A percentile compares a stretch with the other conserved stretches of the same genome.
phyloP scores from a whole-genome alignment of 140 eudicot genomes.

The Anethum foeniculum region DNA sequence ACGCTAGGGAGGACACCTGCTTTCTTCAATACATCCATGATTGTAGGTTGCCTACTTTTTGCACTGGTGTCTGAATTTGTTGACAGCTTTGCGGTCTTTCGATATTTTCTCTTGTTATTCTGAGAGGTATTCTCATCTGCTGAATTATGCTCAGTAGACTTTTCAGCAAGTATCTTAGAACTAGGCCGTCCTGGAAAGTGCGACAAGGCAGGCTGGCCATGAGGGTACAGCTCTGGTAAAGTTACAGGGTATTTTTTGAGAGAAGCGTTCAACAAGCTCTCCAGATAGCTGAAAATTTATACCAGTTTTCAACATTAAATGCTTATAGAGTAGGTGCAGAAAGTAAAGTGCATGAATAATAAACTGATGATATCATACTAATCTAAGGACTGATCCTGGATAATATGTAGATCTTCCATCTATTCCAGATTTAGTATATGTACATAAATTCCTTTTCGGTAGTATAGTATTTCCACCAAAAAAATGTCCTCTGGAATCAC shows the following conservation, averaged over 20 bases:
- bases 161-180: constrained; percentile 19
- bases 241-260: constrained; percentile 42
- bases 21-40: constrained; percentile 54
- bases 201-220: constrained; percentile 24
- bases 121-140: constrained; percentile 32
- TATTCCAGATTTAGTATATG: neutral
- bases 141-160: constrained; percentile 31
- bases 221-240: constrained; percentile 48
- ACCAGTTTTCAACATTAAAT: constrained; percentile 13
- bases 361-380: neutral
- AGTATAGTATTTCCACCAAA: neutral
- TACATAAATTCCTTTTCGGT: neutral
- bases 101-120: constrained; percentile 31
- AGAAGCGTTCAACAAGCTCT: constrained; percentile 50
- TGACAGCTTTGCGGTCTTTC: constrained; percentile 31
- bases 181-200: constrained; percentile 29
- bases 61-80: constrained; percentile 37
- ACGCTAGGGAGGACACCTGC: constrained; percentile 41
- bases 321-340: neutral
- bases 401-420: neutral
- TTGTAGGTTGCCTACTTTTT: constrained; percentile 56
- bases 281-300: constrained; percentile 60
- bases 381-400: neutral
- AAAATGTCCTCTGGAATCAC: neutral
- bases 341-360: neutral